A percentile compares a stretch with the other conserved stretches of the same genome.
phyloP scores from a whole-genome alignment of 2,329 filamentous ascomycete species.

The Calonectria crousiana region DNA sequence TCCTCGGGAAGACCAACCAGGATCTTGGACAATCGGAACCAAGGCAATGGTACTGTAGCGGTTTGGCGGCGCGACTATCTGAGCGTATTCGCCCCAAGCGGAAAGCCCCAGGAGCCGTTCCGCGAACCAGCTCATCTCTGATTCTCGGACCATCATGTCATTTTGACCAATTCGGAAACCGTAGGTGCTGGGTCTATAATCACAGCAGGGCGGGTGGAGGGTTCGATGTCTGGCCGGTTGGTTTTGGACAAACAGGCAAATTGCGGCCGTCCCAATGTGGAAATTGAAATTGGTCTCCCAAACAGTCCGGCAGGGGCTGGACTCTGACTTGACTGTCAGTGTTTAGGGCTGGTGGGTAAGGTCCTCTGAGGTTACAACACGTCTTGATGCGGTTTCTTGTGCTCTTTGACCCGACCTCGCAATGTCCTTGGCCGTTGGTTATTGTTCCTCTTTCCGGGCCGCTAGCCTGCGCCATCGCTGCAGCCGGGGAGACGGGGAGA shows the following conservation, averaged over 20 bases:
- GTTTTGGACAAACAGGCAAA: background rate
- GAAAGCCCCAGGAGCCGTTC: background rate
- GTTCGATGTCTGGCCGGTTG: background rate
- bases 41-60: slow-evolving; percentile 1
- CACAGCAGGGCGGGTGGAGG: background rate
- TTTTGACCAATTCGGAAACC: background rate
- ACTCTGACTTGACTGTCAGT: background rate
- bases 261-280: background rate
- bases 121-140: background rate
- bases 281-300: background rate
- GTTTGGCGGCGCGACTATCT: background rate
- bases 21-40: background rate
- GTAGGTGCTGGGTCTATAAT: background rate
- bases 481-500: slow-evolving; percentile 10
- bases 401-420: background rate
- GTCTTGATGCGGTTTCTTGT: background rate
- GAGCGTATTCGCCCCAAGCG: background rate
- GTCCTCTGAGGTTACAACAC: background rate
- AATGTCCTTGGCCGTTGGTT: background rate
- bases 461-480: slow-evolving; percentile 1
- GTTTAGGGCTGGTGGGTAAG: background rate
- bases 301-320: background rate
- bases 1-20: background rate
- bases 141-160: background rate
- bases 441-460: background rate